Conservation (phyloP, 2,329 filamentous ascomycete genomes). For the Trichoderma endophyticum region DNA sequence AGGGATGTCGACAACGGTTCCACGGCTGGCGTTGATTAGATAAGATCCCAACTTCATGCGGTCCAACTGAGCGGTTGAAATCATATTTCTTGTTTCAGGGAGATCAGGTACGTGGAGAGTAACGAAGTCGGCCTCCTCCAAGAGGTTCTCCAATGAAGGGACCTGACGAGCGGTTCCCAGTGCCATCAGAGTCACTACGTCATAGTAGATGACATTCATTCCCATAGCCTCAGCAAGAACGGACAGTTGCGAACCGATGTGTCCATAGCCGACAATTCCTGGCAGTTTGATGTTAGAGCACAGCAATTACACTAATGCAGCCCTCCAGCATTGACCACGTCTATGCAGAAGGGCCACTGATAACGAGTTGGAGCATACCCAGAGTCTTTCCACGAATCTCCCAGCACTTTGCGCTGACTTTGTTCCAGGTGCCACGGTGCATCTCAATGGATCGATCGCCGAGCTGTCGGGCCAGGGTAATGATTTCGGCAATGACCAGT, state of each 20-base stretch:
- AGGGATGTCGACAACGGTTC: constrained; percentile 89
- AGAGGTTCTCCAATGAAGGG: constrained; percentile 69
- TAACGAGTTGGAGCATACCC: constrained; percentile 44
- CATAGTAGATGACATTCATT: constrained; percentile 97
- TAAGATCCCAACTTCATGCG: constrained; percentile 93
- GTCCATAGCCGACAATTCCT: constrained; percentile 94
- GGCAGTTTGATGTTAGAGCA: background rate
- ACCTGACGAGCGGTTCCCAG: constrained; percentile 86
- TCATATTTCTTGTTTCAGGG: constrained; percentile 89
- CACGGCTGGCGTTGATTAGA: constrained; percentile 92
- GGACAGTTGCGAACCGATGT: constrained; percentile 93
- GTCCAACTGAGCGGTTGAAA: constrained; percentile 72
- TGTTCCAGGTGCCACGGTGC: constrained; percentile 95
- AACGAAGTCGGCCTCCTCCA: constrained; percentile 82
- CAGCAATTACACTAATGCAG: background rate
- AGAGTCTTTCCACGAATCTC: constrained; percentile 97
- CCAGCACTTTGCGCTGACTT: constrained; percentile 95
- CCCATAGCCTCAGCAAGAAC: constrained; percentile 97
- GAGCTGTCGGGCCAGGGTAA: constrained; percentile 84
- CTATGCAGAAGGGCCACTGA: background rate
- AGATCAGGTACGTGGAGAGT: constrained; percentile 93
- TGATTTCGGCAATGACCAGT: constrained; percentile 91
- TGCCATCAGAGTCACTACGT: constrained; percentile 90
- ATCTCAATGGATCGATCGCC: constrained; percentile 91
- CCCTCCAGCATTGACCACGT: background rate